Conservation (phyloP, 2,329 filamentous ascomycete genomes). For the Neonectria hederae region DNA sequence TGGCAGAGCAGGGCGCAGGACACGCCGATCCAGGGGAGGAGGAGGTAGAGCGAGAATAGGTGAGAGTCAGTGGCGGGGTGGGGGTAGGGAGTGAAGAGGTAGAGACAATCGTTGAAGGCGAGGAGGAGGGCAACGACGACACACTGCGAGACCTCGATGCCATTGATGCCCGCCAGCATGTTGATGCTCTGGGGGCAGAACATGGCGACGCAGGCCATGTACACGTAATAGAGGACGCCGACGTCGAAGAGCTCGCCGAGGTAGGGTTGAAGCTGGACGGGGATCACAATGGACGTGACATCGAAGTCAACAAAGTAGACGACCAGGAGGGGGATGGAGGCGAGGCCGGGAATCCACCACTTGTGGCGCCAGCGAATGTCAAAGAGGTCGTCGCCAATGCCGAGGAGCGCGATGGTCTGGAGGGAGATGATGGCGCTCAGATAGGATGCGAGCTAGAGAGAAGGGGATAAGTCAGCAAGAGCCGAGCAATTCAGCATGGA, state of each 20-base stretch:
- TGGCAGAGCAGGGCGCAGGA: slow-evolving; percentile 86
- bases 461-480: neutral
- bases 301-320: slow-evolving; percentile 99
- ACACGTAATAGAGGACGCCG: slow-evolving; percentile 86
- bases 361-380: slow-evolving; percentile 99
- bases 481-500: neutral
- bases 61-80: slow-evolving; percentile 97
- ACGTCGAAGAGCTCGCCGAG: slow-evolving; percentile 87
- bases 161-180: slow-evolving; percentile 99
- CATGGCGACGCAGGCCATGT: slow-evolving; percentile 96
- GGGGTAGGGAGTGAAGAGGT: slow-evolving; percentile 83
- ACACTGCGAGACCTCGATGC: slow-evolving; percentile 95
- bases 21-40: slow-evolving; percentile 93
- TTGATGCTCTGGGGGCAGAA: slow-evolving; percentile 99
- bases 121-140: slow-evolving; percentile 88
- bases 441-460: slow-evolving; percentile 83
- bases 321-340: slow-evolving; percentile 90
- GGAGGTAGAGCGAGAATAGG: slow-evolving; percentile 92
- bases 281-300: slow-evolving; percentile 94
- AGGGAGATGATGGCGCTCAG: slow-evolving; percentile 93
- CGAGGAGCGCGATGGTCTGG: slow-evolving; percentile 88
- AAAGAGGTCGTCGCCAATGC: slow-evolving; percentile 94
- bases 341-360: slow-evolving; percentile 95
- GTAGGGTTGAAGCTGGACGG: slow-evolving; percentile 83
- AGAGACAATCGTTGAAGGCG: slow-evolving; percentile 86